Conservation (phyloP, 2,329 filamentous ascomycete species). For the Botryotinia globosa region DNA sequence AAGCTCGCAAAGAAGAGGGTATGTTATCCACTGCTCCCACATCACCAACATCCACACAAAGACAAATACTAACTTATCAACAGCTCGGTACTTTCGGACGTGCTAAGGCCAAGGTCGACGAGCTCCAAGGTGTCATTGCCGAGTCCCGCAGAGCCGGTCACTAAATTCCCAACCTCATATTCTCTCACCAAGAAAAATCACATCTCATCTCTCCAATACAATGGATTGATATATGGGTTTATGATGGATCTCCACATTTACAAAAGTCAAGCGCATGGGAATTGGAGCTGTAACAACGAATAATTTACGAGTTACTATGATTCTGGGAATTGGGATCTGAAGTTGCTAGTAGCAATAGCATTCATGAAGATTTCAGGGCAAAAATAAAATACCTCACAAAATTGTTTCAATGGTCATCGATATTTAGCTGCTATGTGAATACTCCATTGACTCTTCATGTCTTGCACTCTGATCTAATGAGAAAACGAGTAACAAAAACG, state of each 20-base stretch:
- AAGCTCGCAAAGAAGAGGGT: conserved; percentile 99
- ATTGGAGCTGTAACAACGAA: conserved; percentile 31
- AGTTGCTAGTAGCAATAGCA: conserved; percentile 20
- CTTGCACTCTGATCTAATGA: neutral
- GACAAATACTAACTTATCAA: conserved; percentile 21
- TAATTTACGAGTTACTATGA: conserved; percentile 21
- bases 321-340: conserved; percentile 23
- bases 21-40: conserved; percentile 43
- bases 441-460: neutral
- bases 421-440: neutral
- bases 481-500: neutral
- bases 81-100: conserved; percentile 97
- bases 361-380: neutral
- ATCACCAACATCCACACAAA: too few species aligned
- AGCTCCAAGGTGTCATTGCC: conserved; percentile 96
- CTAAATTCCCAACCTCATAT: conserved; percentile 47
- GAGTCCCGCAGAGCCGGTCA: conserved; percentile 81
- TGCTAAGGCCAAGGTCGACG: conserved; percentile 99
- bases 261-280: conserved; percentile 2
- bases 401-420: neutral
- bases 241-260: conserved; percentile 3
- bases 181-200: conserved; percentile 19
- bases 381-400: conserved; percentile 18
- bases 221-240: conserved; percentile 8
- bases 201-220: conserved; percentile 37